phyloP scores from a whole-genome alignment of 805 yeast genomes.

The Yamadazyma scolyti region DNA sequence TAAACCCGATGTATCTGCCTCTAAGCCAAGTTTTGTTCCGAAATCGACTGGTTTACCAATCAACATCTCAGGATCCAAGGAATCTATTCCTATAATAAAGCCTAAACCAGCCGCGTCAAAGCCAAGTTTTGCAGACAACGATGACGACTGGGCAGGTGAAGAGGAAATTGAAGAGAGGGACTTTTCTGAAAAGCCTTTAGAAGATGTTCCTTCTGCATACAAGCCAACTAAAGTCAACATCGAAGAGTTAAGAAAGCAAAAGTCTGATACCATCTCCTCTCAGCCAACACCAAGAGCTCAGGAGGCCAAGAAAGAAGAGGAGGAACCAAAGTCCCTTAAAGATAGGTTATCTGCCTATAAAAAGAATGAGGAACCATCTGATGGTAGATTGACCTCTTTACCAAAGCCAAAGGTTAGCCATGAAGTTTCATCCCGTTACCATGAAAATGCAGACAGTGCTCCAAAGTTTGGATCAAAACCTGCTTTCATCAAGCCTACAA shows the following conservation, averaged over 20 bases:
- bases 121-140: conserved; percentile 23
- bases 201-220: conserved; percentile 58
- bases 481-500: conserved; percentile 24
- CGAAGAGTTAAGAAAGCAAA: conserved; percentile 48
- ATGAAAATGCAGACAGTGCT: conserved; percentile 25
- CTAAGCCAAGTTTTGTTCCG: conserved; percentile 26
- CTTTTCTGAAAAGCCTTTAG: conserved; percentile 46
- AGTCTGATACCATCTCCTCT: conserved; percentile 44
- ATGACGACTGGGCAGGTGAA: conserved; percentile 74
- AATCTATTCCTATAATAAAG: conserved; percentile 6
- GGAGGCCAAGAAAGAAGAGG: conserved; percentile 28
- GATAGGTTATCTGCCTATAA: conserved; percentile 44
- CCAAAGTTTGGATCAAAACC: conserved; percentile 36
- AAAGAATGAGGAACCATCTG: conserved; percentile 23
- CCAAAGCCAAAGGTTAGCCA: conserved; percentile 59
- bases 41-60: conserved; percentile 39
- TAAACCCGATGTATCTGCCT: conserved; percentile 6
- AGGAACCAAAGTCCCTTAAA: conserved; percentile 49
- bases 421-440: conserved; percentile 48
- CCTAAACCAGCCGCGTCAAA: conserved; percentile 11
- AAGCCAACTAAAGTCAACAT: conserved; percentile 64
- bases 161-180: conserved; percentile 55
- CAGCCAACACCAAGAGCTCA: conserved; percentile 24
- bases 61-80: conserved; percentile 20
- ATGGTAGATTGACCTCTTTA: conserved; percentile 54